A percentile compares a stretch with the other conserved stretches of the same genome.
Conservation (phyloP, 192 early-diverging fungal genomes). For the Kickxella alabastrina region DNA sequence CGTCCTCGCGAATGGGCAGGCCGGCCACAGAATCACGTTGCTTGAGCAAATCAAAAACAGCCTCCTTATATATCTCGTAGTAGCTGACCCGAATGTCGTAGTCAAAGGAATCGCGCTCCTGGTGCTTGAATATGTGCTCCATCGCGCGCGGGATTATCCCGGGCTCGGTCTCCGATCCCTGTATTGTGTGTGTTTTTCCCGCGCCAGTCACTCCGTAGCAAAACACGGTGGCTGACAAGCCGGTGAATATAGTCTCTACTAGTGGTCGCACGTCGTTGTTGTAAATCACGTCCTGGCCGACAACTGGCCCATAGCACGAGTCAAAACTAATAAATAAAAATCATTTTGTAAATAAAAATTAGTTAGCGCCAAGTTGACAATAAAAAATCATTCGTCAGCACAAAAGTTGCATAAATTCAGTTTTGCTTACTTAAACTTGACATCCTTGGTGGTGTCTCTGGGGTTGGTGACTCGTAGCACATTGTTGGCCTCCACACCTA, state of each 20-base stretch:
- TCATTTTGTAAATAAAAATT: neutral
- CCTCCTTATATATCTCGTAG: slow-evolving; percentile 70
- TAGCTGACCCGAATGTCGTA: slow-evolving; percentile 55
- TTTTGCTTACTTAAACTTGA: slow-evolving; percentile 34
- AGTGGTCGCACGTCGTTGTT: slow-evolving; percentile 55
- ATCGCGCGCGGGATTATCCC: slow-evolving; percentile 62
- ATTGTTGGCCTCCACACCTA: slow-evolving; percentile 33
- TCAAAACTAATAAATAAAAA: slow-evolving; percentile 40
- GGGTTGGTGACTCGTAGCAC: slow-evolving; percentile 55
- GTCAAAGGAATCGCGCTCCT: slow-evolving; percentile 36
- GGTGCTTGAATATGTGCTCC: slow-evolving; percentile 53
- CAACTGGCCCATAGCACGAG: slow-evolving; percentile 49
- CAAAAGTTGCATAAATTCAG: too few relatives aligned
- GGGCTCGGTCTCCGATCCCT: slow-evolving; percentile 51
- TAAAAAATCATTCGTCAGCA: neutral
- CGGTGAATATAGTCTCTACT: slow-evolving; percentile 55
- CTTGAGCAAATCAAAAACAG: slow-evolving; percentile 56
- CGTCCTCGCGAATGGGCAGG: slow-evolving; percentile 58
- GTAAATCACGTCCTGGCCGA: slow-evolving; percentile 51
- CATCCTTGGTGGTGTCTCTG: slow-evolving; percentile 50
- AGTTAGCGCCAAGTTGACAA: too few relatives aligned
- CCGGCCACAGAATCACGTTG: slow-evolving; percentile 33
- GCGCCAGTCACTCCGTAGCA: slow-evolving; percentile 68
- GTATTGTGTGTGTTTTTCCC: slow-evolving; percentile 65
- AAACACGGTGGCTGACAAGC: slow-evolving; percentile 63